Percentiles rank a stretch among this genome's conserved stretches.
These are phyloP conservation scores for Obba rivulosa DNA, from an alignment of 768 basidiomycete species.

Conservation along the genomic window DNA sequence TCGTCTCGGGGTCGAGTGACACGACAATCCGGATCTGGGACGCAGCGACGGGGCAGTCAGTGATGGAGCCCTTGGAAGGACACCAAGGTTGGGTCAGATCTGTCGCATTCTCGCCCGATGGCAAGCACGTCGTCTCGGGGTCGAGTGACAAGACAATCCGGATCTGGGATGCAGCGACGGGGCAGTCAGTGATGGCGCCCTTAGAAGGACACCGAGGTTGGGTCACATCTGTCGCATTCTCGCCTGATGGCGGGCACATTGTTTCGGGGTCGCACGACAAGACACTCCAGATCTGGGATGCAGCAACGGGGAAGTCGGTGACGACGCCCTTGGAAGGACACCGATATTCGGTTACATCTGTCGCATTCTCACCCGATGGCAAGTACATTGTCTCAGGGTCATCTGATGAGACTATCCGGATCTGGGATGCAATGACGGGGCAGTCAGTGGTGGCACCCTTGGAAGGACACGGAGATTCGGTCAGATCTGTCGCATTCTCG, in stretches of 20 bases:
- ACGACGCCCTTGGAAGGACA: neutral
- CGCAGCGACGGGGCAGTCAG: conserved; percentile 1
- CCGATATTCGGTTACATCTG: neutral
- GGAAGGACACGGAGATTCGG: conserved; percentile 9
- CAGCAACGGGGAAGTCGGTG: conserved; percentile 1
- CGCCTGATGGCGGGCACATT: conserved; percentile 38
- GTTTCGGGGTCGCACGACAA: conserved; percentile 37
- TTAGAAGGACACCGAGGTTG: too few species aligned
- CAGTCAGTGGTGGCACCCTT: conserved; percentile 22
- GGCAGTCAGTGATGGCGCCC: too few species aligned
- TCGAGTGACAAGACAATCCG: conserved; percentile 29
- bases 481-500: conserved; percentile 15
- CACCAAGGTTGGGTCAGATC: conserved; percentile 12
- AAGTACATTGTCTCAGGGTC: conserved; percentile 17
- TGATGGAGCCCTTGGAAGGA: conserved; percentile 7
- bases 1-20: conserved; percentile 12
- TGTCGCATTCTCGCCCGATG: conserved; percentile 15
- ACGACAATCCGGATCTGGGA: conserved; percentile 7
- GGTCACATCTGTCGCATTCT: too few species aligned
- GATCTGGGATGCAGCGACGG: too few species aligned
- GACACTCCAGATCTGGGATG: conserved; percentile 11
- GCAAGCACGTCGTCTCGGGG: conserved; percentile 18
- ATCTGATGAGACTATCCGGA: conserved; percentile 35
- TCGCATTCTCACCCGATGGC: conserved; percentile 8
- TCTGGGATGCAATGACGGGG: conserved; percentile 34